Evolutionary conservation across 768 basidiomycete species (phyloP).

Genomic region (Mycena floridula): DNA sequence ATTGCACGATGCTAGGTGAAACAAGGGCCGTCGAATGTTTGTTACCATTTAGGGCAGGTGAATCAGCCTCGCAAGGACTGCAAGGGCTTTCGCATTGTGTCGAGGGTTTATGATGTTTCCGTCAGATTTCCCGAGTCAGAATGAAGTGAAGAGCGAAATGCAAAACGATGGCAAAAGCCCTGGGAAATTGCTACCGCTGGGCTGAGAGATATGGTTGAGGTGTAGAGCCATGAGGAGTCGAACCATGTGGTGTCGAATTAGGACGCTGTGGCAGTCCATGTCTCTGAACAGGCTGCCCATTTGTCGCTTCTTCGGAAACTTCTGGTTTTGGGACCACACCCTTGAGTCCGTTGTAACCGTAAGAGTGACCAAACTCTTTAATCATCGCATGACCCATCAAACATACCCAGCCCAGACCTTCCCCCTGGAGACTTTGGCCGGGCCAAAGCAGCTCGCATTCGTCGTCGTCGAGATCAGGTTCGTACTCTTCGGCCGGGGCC

Average conservation of each 20-base stretch:
- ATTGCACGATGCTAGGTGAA: too few species aligned
- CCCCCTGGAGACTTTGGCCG: constrained; percentile 62
- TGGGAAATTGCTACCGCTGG: constrained; percentile 6
- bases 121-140: too few species aligned
- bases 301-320: constrained; percentile 17
- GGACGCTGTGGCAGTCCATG: neutral
- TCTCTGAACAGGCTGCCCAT: neutral
- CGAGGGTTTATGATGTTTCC: too few species aligned
- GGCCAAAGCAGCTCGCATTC: constrained; percentile 88
- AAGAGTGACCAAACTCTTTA: constrained; percentile 69
- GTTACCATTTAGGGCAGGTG: too few species aligned
- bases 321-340: constrained; percentile 71
- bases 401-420: constrained; percentile 85
- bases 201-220: neutral
- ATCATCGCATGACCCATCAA: constrained; percentile 85
- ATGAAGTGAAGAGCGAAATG: too few species aligned
- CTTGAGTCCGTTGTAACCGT: constrained; percentile 66
- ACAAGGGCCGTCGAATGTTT: too few species aligned
- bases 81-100: too few species aligned
- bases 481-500: constrained; percentile 61
- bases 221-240: too few species aligned
- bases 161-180: too few species aligned
- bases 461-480: constrained; percentile 80
- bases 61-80: too few species aligned
- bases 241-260: neutral